Evolutionary conservation across 805 yeast genomes (phyloP).

Genomic region (Cyberlindnera amylophila): DNA sequence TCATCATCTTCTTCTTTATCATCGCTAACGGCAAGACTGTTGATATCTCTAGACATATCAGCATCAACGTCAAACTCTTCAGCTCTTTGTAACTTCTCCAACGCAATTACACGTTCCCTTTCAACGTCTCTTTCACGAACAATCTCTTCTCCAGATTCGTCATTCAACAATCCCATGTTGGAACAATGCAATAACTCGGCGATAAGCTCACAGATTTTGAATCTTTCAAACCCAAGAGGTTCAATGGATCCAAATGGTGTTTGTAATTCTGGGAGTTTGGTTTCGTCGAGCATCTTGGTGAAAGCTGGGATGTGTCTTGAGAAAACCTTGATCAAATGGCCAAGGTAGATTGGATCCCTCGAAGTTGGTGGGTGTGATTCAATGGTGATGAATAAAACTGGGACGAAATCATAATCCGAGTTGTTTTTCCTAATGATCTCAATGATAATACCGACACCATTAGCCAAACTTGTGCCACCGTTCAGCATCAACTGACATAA

Average conservation of each 20-base stretch:
- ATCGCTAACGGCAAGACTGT: constrained; percentile 19
- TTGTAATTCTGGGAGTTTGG: constrained; percentile 35
- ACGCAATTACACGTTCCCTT: constrained; percentile 48
- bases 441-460: constrained; percentile 91
- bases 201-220: constrained; percentile 84
- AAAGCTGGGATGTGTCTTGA: constrained; percentile 71
- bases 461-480: constrained; percentile 85
- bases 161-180: constrained; percentile 90
- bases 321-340: constrained; percentile 76
- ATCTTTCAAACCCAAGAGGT: constrained; percentile 86
- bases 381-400: constrained; percentile 74
- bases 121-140: constrained; percentile 66
- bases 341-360: constrained; percentile 89
- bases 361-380: constrained; percentile 91
- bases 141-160: constrained; percentile 64
- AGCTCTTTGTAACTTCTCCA: constrained; percentile 24
- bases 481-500: constrained; percentile 73
- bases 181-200: constrained; percentile 96
- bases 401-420: constrained; percentile 89
- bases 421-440: constrained; percentile 94
- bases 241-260: constrained; percentile 67
- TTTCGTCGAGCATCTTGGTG: constrained; percentile 51
- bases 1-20: constrained; percentile 10
- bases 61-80: constrained; percentile 34
- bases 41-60: constrained; percentile 30